Evolutionary conservation across 176 grass and related monocot genomes (phyloP).

Genomic region (Oryza punctata): DNA sequence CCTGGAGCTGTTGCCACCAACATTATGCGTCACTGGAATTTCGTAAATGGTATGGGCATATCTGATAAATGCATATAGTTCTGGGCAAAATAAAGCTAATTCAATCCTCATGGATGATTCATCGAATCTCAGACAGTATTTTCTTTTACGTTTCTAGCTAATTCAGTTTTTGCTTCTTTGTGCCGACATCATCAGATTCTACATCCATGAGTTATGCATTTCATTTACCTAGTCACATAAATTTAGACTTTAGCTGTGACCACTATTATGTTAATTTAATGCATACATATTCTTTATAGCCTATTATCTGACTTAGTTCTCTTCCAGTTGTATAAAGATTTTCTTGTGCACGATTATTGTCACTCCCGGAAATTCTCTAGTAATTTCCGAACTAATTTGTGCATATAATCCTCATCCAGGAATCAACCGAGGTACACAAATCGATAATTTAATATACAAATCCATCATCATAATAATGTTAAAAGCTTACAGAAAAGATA

Average conservation of each 20-base stretch:
- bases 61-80: not conserved
- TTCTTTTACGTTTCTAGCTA: not conserved
- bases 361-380: too few species aligned
- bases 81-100: not conserved
- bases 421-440: too few species aligned
- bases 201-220: not conserved
- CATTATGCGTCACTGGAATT: slow-evolving; percentile 60
- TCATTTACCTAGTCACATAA: not conserved
- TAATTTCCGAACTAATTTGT: not conserved
- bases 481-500: too few species aligned
- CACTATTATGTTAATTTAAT: not conserved
- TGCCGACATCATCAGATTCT: not conserved
- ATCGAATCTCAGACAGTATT: not conserved
- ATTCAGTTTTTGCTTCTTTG: not conserved
- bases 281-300: not conserved
- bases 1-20: slow-evolving; percentile 71
- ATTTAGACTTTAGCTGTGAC: not conserved
- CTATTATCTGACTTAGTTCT: not conserved
- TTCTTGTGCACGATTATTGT: too few species aligned
- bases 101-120: not conserved
- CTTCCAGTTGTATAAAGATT: not conserved
- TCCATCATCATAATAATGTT: too few species aligned
- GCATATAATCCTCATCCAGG: too few species aligned
- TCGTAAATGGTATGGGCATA: slow-evolving; percentile 48
- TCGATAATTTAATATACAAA: too few species aligned